A percentile compares a stretch with the other conserved stretches of the same genome.
Evolutionary conservation across 2,329 filamentous ascomycete species (phyloP).

Genomic region (Xylariaceae sp.): DNA sequence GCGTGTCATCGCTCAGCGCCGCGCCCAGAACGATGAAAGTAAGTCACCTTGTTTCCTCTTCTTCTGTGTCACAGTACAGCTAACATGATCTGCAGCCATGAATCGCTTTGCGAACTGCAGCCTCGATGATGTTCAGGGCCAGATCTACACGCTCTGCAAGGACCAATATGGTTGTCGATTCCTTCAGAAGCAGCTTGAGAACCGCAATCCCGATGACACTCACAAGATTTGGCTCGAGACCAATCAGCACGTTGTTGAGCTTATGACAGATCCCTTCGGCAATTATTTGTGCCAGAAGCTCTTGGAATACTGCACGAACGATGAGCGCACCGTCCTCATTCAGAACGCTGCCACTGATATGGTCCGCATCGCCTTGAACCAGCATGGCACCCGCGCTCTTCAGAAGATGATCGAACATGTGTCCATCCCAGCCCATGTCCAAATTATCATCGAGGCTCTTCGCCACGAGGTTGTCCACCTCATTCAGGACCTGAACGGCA

Average conservation of each 20-base stretch:
- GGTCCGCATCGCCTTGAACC: conserved; percentile 91
- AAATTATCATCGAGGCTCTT: conserved; percentile 83
- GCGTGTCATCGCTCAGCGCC: conserved; percentile 72
- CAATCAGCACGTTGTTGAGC: conserved; percentile 87
- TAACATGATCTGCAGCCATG: conserved; percentile 48
- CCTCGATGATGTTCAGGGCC: conserved; percentile 75
- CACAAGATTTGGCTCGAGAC: conserved; percentile 95
- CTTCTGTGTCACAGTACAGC: background rate
- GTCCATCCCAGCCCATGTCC: conserved; percentile 77
- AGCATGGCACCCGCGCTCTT: conserved; percentile 91
- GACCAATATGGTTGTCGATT: conserved; percentile 98
- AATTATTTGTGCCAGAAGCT: conserved; percentile 99
- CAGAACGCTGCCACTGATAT: conserved; percentile 85
- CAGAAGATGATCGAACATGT: conserved; percentile 99
- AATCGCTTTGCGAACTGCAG: conserved; percentile 81
- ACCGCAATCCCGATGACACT: conserved; percentile 76
- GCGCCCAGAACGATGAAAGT: conserved; percentile 72
- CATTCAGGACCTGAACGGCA: conserved; percentile 96
- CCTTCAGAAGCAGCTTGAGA: conserved; percentile 95
- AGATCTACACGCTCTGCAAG: conserved; percentile 90
- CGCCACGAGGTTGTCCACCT: conserved; percentile 83
- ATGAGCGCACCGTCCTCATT: conserved; percentile 90
- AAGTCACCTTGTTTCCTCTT: conserved; percentile 27
- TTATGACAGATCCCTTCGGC: conserved; percentile 98
- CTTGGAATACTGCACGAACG: conserved; percentile 90